Base-by-base conservation (phyloP, 2,329 filamentous ascomycete species). In the Neofusicoccum laricinum region DNA sequence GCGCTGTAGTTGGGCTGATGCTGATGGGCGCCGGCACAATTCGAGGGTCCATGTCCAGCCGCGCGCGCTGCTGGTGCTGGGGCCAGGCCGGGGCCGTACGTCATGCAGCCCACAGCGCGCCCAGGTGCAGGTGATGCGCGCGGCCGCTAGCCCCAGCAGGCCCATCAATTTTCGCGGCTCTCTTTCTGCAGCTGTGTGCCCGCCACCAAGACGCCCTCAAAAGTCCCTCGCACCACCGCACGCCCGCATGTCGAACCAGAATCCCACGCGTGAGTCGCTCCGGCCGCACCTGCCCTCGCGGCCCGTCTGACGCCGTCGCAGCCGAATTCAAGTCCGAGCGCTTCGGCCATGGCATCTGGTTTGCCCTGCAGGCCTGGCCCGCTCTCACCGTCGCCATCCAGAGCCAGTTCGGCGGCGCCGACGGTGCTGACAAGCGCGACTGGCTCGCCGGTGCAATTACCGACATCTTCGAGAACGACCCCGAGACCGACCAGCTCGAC, bases 361-460 rank as follows among this genome's bases (percentile, higher is more conserved):
- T 95, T 75, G 82, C 90, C 48, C 87, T 99, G 69, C 88, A 93
- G 81, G 86, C 91, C 73, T 99, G 95, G 95, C 88, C 90, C 7
- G 90, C 92, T 36, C 88, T 99, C 62, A 90, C 90, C 55, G 88
- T 97, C 73, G 92, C 95, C 51, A 91, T 97, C 49, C 86, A 91
- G 75, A 92, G 92, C 76, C 84, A 87, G 79, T 97, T 93, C 90
- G 95, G 94, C 71, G 95, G 94, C 2, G 87, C 91, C 45, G 88
- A 92, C 73, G 90, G 88, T 21, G 77, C 84, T 66, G 92, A 96
- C 78, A 98, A 98, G 82, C 90, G 94, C 72, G 94, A 97, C 83
- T 98, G 93, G 94, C 91, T 99, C 72, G 94, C 91, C 59, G 93
- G 93, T 68, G 91, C 90, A 48, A 84, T 98, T 61, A 90, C 89